phyloP scores from a whole-genome alignment of 2,329 filamentous ascomycete genomes.

The Dryadomyces sulphureus region DNA sequence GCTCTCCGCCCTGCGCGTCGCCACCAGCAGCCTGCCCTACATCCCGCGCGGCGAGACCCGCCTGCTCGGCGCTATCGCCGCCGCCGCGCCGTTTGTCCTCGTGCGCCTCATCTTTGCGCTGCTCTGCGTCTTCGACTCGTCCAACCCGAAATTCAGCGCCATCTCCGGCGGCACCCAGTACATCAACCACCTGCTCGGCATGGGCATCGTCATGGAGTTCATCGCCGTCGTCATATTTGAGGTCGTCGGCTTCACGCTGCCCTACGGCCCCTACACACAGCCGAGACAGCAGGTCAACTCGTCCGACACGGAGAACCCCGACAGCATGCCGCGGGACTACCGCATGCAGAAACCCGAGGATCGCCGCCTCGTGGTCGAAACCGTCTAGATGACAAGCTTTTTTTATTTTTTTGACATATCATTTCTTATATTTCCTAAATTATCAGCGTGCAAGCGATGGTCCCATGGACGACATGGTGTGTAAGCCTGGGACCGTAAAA shows the following conservation, averaged over 20 bases:
- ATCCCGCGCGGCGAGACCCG: conserved; percentile 29
- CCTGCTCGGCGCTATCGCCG: conserved; percentile 25
- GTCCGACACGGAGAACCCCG: neutral
- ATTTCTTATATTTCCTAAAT: too few species aligned
- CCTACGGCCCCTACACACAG: neutral
- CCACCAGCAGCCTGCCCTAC: conserved; percentile 17
- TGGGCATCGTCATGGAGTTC: conserved; percentile 36
- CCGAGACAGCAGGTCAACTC: neutral
- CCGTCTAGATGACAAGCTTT: too few species aligned
- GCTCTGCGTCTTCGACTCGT: conserved; percentile 25
- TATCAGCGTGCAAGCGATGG: too few species aligned
- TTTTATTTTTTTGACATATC: too few species aligned
- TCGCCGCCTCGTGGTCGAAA: too few species aligned
- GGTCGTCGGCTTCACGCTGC: conserved; percentile 23
- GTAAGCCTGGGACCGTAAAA: too few species aligned
- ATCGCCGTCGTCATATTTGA: conserved; percentile 27
- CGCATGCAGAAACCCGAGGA: neutral
- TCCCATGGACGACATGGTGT: too few species aligned
- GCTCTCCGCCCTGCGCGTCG: conserved; percentile 9
- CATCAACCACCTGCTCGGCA: conserved; percentile 21
- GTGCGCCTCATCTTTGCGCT: conserved; percentile 32
- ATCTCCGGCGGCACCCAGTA: conserved; percentile 24
- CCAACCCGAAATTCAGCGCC: conserved; percentile 26
- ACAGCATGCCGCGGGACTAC: neutral
- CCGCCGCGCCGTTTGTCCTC: conserved; percentile 31